A percentile compares a stretch with the other conserved stretches of the same genome.
phyloP scores from a whole-genome alignment of 1,139 yeast species.

The Blastobotrys aristatus region DNA sequence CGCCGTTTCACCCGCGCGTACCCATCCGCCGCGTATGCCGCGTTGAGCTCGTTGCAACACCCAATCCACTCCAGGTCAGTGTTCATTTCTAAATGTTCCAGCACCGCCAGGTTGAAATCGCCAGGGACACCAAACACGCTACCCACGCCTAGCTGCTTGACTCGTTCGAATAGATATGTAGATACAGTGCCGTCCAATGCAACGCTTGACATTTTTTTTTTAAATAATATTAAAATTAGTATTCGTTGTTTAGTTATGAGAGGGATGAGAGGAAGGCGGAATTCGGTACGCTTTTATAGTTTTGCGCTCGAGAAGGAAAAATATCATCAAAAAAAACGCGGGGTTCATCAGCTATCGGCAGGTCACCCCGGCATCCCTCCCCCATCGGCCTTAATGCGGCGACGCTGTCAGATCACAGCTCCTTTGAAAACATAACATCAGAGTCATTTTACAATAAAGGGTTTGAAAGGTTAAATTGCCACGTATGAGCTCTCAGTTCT shows the following conservation, averaged over 20 bases:
- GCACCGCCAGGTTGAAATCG: conserved; percentile 63
- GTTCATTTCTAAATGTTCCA: conserved; percentile 51
- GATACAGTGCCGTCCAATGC: conserved; percentile 40
- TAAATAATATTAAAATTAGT: no score
- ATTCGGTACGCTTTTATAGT: background rate
- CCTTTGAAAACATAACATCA: no score
- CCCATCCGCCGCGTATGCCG: conserved; percentile 65
- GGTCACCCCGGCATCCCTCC: background rate
- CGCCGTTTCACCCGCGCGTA: conserved; percentile 57
- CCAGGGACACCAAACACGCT: conserved; percentile 75
- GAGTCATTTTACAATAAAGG: no score
- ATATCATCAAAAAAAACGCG: background rate
- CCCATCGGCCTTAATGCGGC: no score
- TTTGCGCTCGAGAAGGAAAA: background rate
- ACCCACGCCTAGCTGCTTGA: conserved; percentile 53
- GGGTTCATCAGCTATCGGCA: background rate
- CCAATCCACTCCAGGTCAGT: conserved; percentile 39
- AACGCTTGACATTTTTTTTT: background rate
- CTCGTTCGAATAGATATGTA: conserved; percentile 52
- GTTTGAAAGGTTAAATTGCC: no score
- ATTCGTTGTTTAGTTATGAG: conserved; percentile 11
- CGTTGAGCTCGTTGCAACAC: conserved; percentile 47
- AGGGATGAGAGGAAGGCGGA: background rate
- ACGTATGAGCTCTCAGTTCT: no score
- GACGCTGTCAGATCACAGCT: no score